Conservation (phyloP, 305 asterid species). For the Vinca major region DNA sequence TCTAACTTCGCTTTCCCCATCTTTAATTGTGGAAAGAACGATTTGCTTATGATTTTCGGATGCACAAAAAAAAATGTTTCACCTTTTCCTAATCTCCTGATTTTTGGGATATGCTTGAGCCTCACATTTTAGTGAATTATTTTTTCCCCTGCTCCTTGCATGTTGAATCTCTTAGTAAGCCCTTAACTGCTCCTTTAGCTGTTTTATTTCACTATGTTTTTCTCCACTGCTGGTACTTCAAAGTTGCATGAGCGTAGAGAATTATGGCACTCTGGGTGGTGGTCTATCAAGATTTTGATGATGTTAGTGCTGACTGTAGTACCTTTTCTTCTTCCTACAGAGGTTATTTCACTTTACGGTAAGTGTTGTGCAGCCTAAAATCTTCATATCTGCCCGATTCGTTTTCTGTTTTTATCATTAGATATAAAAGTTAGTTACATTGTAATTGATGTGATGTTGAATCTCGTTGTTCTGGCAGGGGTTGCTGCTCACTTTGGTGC, state of each 20-base stretch:
- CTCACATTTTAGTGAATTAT: background rate
- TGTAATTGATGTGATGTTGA: constrained; percentile 3
- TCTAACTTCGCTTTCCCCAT: no score
- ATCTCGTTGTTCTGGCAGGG: constrained; percentile 23
- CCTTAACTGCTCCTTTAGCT: constrained; percentile 29
- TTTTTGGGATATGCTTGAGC: background rate
- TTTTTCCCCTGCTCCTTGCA: background rate
- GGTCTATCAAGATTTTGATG: constrained; percentile 38
- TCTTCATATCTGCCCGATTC: constrained; percentile 6
- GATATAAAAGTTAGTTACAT: background rate
- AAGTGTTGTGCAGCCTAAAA: background rate
- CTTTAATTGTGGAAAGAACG: background rate
- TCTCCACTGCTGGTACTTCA: constrained; percentile 44
- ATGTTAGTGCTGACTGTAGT: constrained; percentile 24
- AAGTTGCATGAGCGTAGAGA: constrained; percentile 38
- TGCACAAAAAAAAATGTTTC: background rate
- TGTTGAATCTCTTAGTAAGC: background rate
- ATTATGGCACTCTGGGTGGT: constrained; percentile 46
- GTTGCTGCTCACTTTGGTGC: constrained; percentile 49
- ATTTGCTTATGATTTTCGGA: background rate
- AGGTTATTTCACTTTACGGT: constrained; percentile 25
- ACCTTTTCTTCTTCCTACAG: constrained; percentile 35
- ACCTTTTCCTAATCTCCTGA: background rate
- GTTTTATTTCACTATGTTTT: constrained; percentile 42
- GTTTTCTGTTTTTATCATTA: background rate